Percentiles rank a stretch among this genome's conserved stretches.
These are phyloP conservation scores for Berberis vulgaris DNA, from an alignment of 164 flowering plant genomes.

Conservation along the genomic window DNA sequence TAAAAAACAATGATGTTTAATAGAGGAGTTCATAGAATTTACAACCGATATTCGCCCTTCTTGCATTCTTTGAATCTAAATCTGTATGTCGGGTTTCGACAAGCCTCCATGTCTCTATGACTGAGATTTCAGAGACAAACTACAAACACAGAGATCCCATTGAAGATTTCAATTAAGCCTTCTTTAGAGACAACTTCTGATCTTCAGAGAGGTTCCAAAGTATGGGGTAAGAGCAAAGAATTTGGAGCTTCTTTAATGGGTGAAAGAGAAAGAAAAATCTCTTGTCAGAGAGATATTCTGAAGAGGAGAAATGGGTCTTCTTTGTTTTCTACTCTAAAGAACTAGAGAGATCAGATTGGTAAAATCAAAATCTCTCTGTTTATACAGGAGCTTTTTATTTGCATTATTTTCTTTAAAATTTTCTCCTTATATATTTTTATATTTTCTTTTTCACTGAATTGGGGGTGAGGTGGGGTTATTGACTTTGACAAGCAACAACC, in stretches of 20 bases:
- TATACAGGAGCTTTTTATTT: background rate
- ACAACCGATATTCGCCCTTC: conserved; percentile 2
- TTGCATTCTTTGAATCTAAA: conserved; percentile 24
- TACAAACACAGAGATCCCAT: too few relatives aligned
- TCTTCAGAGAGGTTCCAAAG: conserved; percentile 4
- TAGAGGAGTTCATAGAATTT: conserved; percentile 12
- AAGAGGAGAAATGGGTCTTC: conserved; percentile 5
- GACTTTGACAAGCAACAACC: conserved; percentile 49
- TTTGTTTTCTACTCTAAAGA: background rate
- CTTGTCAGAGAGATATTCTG: conserved; percentile 12
- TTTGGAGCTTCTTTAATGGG: conserved; percentile 4
- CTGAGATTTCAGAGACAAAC: conserved; percentile 6
- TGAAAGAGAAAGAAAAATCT: background rate
- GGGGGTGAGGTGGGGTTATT: conserved; percentile 21
- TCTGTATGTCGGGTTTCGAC: conserved; percentile 14
- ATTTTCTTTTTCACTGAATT: conserved; percentile 2
- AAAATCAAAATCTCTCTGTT: background rate
- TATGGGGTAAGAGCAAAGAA: conserved; percentile 3
- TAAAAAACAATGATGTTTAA: conserved; percentile 13
- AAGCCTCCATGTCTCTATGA: conserved; percentile 13
- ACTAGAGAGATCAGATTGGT: too few relatives aligned
- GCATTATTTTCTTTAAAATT: conserved; percentile 6
- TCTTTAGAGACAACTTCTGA: conserved; percentile 7
- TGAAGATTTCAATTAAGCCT: background rate
- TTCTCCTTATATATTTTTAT: background rate